phyloP scores from a whole-genome alignment of 2,329 filamentous ascomycete genomes.

The Colletotrichum gigasporum region DNA sequence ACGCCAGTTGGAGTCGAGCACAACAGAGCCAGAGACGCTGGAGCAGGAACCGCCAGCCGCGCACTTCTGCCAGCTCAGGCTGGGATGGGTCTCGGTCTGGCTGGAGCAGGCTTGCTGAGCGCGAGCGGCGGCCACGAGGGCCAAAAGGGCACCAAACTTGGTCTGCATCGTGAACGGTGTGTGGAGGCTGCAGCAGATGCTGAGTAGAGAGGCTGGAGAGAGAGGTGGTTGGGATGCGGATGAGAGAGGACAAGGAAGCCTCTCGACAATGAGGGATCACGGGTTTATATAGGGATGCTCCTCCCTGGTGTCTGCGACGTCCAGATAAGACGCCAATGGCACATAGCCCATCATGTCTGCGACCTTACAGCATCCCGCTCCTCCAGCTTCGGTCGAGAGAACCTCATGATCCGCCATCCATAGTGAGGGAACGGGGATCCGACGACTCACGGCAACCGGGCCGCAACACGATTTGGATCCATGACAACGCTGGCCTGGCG shows the following conservation, averaged over 20 bases:
- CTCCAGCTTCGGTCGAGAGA: not conserved
- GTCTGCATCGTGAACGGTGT: slow-evolving; percentile 38
- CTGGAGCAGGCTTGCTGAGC: slow-evolving; percentile 62
- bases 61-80: slow-evolving; percentile 63
- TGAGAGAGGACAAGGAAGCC: not conserved
- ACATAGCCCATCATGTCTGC: not conserved
- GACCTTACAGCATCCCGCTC: not conserved
- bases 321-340: not conserved
- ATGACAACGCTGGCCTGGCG: not conserved
- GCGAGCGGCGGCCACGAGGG: slow-evolving; percentile 51
- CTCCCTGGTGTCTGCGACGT: not conserved
- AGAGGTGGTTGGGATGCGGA: slow-evolving; percentile 7
- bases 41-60: slow-evolving; percentile 59
- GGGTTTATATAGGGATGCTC: slow-evolving; percentile 16
- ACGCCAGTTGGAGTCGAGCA: slow-evolving; percentile 70
- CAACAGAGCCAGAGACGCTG: slow-evolving; percentile 58
- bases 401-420: not conserved
- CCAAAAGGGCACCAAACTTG: slow-evolving; percentile 43
- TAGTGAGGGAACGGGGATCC: not conserved
- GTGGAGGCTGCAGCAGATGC: slow-evolving; percentile 3
- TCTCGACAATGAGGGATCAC: not conserved
- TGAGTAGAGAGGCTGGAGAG: not conserved
- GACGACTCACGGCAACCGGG: slow-evolving; percentile 24
- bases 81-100: slow-evolving; percentile 60
- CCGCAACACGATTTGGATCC: slow-evolving; percentile 16